phyloP scores from a whole-genome alignment of 768 basidiomycete genomes.

The Amanita rubescens region DNA sequence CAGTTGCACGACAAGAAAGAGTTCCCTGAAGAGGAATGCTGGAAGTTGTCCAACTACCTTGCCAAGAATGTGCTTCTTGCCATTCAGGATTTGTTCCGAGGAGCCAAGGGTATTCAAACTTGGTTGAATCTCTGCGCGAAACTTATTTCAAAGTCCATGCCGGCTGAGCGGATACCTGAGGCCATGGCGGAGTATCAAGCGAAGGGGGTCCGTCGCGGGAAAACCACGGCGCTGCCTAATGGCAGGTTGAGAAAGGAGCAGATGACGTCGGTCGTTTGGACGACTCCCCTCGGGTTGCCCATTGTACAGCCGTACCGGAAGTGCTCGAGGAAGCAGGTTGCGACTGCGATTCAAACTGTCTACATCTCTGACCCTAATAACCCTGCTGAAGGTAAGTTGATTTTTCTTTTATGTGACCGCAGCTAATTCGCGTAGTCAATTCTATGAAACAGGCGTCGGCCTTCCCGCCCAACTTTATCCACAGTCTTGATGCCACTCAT shows the following conservation, averaged over 20 bases:
- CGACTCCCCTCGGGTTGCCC: slow-evolving; percentile 89
- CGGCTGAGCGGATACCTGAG: slow-evolving; percentile 50
- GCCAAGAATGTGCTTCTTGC: slow-evolving; percentile 72
- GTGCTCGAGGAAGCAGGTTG: slow-evolving; percentile 70
- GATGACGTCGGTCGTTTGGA: slow-evolving; percentile 96
- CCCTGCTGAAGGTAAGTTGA: slow-evolving; percentile 51
- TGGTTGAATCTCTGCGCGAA: slow-evolving; percentile 85
- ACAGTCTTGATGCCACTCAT: slow-evolving; percentile 95
- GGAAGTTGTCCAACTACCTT: slow-evolving; percentile 69
- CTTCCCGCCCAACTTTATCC: slow-evolving; percentile 98
- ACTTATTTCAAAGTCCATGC: slow-evolving; percentile 82
- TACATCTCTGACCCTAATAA: slow-evolving; percentile 83
- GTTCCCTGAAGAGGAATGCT: slow-evolving; percentile 66
- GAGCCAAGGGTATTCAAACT: slow-evolving; percentile 83
- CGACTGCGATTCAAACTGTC: slow-evolving; percentile 79
- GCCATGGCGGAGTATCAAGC: slow-evolving; percentile 7
- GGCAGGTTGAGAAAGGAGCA: slow-evolving; percentile 67
- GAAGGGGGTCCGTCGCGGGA: no score
- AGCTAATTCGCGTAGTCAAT: slow-evolving; percentile 45
- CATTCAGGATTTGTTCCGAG: slow-evolving; percentile 91
- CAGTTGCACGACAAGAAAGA: slow-evolving; percentile 76
- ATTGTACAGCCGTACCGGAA: slow-evolving; percentile 96
- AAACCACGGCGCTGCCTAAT: no score
- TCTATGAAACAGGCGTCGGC: slow-evolving; percentile 86
- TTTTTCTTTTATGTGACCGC: not conserved